Evolutionary conservation across 129 eudicot genomes (phyloP).

Genomic region (Cynara cardunculus): DNA sequence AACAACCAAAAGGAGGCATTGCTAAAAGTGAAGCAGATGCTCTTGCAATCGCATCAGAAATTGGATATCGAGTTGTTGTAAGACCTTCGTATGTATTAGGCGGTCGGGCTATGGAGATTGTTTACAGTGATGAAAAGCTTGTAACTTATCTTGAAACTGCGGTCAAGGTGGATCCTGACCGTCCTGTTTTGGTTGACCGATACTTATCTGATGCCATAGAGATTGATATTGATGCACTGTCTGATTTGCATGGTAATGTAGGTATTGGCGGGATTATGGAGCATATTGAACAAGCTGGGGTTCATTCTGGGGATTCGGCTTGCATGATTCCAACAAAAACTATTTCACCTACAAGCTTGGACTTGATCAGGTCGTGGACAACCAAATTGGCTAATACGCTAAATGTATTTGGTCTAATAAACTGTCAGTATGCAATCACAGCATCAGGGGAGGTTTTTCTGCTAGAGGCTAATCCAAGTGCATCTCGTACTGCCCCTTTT

Average conservation of each 20-base stretch:
- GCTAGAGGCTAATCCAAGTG: slow-evolving; percentile 96
- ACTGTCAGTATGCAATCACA: slow-evolving; percentile 90
- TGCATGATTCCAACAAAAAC: slow-evolving; percentile 88
- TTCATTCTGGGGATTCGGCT: slow-evolving; percentile 97
- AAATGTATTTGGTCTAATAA: slow-evolving; percentile 88
- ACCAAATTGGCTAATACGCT: slow-evolving; percentile 70
- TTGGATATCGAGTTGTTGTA: slow-evolving; percentile 96
- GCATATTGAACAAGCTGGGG: slow-evolving; percentile 98
- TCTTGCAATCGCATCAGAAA: slow-evolving; percentile 74
- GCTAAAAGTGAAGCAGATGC: slow-evolving; percentile 91
- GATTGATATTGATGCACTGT: slow-evolving; percentile 83
- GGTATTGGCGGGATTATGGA: slow-evolving; percentile 99
- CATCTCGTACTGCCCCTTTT: slow-evolving; percentile 92
- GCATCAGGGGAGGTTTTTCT: slow-evolving; percentile 71
- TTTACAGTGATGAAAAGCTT: slow-evolving; percentile 79
- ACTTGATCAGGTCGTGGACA: slow-evolving; percentile 85
- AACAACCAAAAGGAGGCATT: slow-evolving; percentile 95
- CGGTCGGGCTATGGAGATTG: slow-evolving; percentile 98
- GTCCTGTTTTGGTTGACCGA: slow-evolving; percentile 82
- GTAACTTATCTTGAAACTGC: slow-evolving; percentile 76
- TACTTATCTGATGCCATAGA: slow-evolving; percentile 85
- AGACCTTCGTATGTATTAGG: slow-evolving; percentile 95
- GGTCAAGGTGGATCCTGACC: slow-evolving; percentile 88
- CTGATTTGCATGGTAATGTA: slow-evolving; percentile 82
- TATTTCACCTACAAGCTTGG: slow-evolving; percentile 55